Base-by-base conservation (phyloP, 169 alveolate species). In the Cryptosporidium felis region DNA sequence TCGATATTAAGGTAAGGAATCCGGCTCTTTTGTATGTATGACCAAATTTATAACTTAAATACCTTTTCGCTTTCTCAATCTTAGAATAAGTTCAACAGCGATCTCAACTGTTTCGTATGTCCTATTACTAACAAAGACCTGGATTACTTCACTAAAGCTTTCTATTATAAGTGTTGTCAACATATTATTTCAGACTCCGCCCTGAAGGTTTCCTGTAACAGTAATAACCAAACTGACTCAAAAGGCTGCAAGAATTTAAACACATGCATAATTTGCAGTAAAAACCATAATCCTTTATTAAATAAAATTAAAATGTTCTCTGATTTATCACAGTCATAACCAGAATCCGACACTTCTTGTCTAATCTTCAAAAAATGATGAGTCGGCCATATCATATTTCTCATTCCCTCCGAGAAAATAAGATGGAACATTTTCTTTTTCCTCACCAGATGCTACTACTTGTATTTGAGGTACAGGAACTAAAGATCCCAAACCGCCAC, bases 51-150 rank as follows among this genome's bases (percentile, higher is more conserved):
- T 26, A 56, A 30, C 4, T 56, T 3, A 8, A 56, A 5, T 56
- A 28, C 36, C n/a, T 26, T 47, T 26, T 26, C 63, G n/a, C 6
- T 2, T 28, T 23, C 62, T 26, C 21, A 14, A 56, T 26, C 5
- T 26, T 56, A 0, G 82, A 74, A 74, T 56, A 30, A 74, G 28
- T 36, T 56, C 10, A 74, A 74, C 58, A 74, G 40, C 16, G 21
- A 1, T 4, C 9, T 61, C 8, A 56, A 56, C 34, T 74, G 82
- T 26, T 56, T 74, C 12, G 56, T 74, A 9, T 74, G 82, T 30
- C 82, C 82, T 36, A 44, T 74, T 16, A 74, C 82, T 12, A 53
- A 53, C 38, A 74, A 40, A 38, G 56, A 74, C 42, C 61, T 74
- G 61, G 82, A 74, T 40, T 36, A 74, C 67, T 74, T 47, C 41